These are phyloP conservation scores for Cutaneotrichosporon arboriforme DNA, from an alignment of 1,284 basidiomycete genomes.

Conservation along the genomic window DNA sequence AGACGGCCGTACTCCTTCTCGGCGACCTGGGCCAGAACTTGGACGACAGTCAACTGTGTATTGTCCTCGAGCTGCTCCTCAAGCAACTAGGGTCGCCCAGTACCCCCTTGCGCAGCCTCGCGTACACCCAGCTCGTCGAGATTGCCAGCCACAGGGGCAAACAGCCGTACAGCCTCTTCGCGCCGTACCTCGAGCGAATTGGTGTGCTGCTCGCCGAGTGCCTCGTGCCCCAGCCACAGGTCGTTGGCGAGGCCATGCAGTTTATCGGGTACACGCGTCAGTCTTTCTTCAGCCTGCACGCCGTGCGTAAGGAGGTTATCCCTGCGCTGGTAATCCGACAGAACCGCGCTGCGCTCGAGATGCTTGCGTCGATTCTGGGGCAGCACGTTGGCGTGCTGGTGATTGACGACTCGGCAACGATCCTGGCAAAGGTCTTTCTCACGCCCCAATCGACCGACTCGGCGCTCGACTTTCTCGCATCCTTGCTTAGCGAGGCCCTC, in stretches of 20 bases:
- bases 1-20: slow-evolving; percentile 25
- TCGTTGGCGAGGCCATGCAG: slow-evolving; percentile 37
- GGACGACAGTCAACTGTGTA: slow-evolving; percentile 56
- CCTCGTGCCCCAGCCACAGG: slow-evolving; percentile 56
- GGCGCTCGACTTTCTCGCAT: slow-evolving; percentile 60
- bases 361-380: slow-evolving; percentile 52
- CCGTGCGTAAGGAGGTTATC: slow-evolving; percentile 62
- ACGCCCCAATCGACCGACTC: slow-evolving; percentile 34
- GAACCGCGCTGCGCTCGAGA: slow-evolving; percentile 52
- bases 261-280: slow-evolving; percentile 40
- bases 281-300: slow-evolving; percentile 58
- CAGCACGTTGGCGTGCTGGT: slow-evolving; percentile 58
- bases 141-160: slow-evolving; percentile 54
- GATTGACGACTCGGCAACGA: slow-evolving; percentile 58
- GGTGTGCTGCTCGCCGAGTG: slow-evolving; percentile 62
- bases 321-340: slow-evolving; percentile 64
- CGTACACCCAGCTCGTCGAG: slow-evolving; percentile 63
- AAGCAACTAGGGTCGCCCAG: slow-evolving; percentile 63
- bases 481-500: slow-evolving; percentile 46
- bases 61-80: slow-evolving; percentile 62
- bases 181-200: slow-evolving; percentile 64
- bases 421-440: slow-evolving; percentile 68
- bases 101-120: slow-evolving; percentile 62
- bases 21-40: slow-evolving; percentile 51
- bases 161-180: slow-evolving; percentile 62